These are phyloP conservation scores for Talaromyces funiculosus DNA, from an alignment of 2,329 filamentous ascomycete species.

Conservation along the genomic window DNA sequence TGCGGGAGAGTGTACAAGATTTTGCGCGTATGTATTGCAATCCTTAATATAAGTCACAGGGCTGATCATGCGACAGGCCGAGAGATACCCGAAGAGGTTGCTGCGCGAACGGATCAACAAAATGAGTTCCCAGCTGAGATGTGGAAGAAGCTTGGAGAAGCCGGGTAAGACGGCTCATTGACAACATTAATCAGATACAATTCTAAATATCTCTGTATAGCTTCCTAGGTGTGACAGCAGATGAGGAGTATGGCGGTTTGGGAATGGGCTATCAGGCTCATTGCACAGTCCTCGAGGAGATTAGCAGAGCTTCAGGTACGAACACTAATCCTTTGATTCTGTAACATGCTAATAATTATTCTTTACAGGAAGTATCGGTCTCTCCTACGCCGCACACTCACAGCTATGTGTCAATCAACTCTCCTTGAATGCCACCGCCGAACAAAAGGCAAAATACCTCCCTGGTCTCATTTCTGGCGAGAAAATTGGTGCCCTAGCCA, in stretches of 20 bases:
- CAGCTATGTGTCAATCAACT: conserved; percentile 97
- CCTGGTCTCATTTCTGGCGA: conserved; percentile 75
- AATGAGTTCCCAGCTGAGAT: conserved; percentile 87
- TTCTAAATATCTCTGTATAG: too few relatives aligned
- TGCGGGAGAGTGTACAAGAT: conserved; percentile 79
- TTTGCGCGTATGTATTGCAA: conserved; percentile 56
- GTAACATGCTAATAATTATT: not conserved
- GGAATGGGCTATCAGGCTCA: conserved; percentile 96
- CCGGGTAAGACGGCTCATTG: too few relatives aligned
- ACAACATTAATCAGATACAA: too few relatives aligned
- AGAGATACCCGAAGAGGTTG: conserved; percentile 79
- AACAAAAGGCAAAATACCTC: conserved; percentile 75
- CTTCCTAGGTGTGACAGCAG: conserved; percentile 86
- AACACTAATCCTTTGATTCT: conserved; percentile 16
- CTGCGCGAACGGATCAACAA: conserved; percentile 70
- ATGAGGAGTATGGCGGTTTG: conserved; percentile 84
- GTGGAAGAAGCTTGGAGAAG: conserved; percentile 90
- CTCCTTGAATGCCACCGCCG: conserved; percentile 73
- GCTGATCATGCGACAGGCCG: conserved; percentile 47
- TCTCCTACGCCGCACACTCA: conserved; percentile 93
- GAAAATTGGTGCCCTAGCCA: conserved; percentile 80
- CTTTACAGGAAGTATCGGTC: conserved; percentile 47
- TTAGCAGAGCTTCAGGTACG: conserved; percentile 72
- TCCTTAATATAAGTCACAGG: too few relatives aligned
- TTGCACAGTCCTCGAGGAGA: conserved; percentile 90